phyloP scores from a whole-genome alignment of 768 basidiomycete species.

The Daedaleopsis sinensis region DNA sequence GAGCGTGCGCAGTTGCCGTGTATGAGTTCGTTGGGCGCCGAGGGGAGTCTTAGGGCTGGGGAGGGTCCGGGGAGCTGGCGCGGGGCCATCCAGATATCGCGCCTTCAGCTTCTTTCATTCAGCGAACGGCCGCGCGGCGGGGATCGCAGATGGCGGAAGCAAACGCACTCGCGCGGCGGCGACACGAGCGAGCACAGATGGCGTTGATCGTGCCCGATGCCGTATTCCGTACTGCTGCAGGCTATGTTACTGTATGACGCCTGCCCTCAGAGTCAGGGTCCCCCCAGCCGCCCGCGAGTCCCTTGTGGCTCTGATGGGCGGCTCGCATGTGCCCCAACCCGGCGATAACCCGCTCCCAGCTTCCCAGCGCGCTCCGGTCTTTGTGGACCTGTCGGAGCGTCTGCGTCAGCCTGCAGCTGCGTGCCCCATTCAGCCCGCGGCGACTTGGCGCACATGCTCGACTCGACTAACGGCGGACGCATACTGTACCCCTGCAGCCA shows the following conservation, averaged over 20 bases:
- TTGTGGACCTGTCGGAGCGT: slow-evolving; percentile 16
- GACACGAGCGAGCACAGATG: not conserved
- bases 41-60: slow-evolving; percentile 1
- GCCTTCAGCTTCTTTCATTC: slow-evolving; percentile 1
- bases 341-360: no score
- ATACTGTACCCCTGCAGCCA: no score
- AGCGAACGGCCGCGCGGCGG: slow-evolving; percentile 14
- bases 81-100: slow-evolving; percentile 11
- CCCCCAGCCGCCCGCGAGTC: slow-evolving; percentile 3
- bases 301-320: slow-evolving; percentile 14
- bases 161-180: slow-evolving; percentile 8
- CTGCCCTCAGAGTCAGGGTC: not conserved
- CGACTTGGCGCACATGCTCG: not conserved
- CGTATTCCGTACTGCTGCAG: not conserved
- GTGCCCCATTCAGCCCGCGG: not conserved
- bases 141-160: slow-evolving; percentile 17
- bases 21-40: slow-evolving; percentile 8
- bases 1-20: slow-evolving; percentile 8
- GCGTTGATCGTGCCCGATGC: slow-evolving; percentile 7
- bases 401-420: not conserved
- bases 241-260: not conserved
- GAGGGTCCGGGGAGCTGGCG: slow-evolving; percentile 4
- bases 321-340: not conserved
- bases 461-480: no score
- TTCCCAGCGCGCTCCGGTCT: slow-evolving; percentile 21